These are phyloP conservation scores for Cladochytrium tenue DNA, from an alignment of 371 early-diverging fungal genomes.

Conservation along the genomic window DNA sequence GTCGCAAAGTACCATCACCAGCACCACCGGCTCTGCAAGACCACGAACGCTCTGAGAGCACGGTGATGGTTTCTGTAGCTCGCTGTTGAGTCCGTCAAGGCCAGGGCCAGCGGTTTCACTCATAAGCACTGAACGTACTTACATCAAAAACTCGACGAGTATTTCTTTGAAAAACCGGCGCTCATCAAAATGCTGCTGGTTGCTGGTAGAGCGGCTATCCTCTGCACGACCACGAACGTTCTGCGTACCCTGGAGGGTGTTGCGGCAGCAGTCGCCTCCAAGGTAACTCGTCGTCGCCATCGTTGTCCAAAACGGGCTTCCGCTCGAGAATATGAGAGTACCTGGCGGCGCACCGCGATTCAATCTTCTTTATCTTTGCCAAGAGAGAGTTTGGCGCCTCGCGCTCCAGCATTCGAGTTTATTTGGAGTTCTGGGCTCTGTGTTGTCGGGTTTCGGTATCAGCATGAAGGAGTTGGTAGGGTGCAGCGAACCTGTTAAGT, in stretches of 20 bases:
- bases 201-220: no score
- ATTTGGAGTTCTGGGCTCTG: no score
- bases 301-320: constrained; percentile 22
- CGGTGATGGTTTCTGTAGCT: constrained; percentile 25
- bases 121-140: not conserved
- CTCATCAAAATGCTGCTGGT: not conserved
- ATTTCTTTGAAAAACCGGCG: constrained; percentile 36
- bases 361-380: constrained; percentile 38
- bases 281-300: constrained; percentile 21
- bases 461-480: no score
- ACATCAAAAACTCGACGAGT: constrained; percentile 53
- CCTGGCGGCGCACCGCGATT: constrained; percentile 12
- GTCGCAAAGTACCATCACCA: no score
- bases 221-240: no score
- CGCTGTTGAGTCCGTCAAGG: not conserved
- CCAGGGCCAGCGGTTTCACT: no score
- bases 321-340: constrained; percentile 29
- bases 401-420: constrained; percentile 26
- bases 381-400: constrained; percentile 37
- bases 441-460: no score
- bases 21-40: constrained; percentile 23
- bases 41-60: constrained; percentile 37
- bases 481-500: no score
- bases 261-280: no score
- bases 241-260: not conserved